Evolutionary conservation across 169 alveolate genomes (phyloP).

Genomic region (Cryptosporidium viatorum): DNA sequence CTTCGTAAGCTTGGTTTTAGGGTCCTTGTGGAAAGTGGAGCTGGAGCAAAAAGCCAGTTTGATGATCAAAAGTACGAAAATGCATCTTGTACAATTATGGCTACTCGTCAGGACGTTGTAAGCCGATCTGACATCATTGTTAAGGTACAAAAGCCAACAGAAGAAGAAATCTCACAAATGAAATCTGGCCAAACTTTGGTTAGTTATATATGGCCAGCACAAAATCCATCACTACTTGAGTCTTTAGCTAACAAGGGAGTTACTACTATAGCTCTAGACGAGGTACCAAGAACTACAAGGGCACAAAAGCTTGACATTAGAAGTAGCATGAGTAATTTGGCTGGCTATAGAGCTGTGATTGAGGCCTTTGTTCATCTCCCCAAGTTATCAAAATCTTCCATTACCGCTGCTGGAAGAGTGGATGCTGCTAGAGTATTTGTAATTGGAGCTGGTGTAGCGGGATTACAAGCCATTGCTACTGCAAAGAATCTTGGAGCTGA

Average conservation of each 20-base stretch:
- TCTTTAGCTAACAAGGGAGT: conserved; percentile 79
- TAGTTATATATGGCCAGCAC: conserved; percentile 87
- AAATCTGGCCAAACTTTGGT: conserved; percentile 82
- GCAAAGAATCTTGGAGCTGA: conserved; percentile 90
- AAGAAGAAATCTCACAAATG: conserved; percentile 80
- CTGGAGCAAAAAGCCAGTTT: conserved; percentile 86
- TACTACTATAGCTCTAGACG: conserved; percentile 90
- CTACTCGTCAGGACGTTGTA: conserved; percentile 78
- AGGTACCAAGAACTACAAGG: conserved; percentile 91
- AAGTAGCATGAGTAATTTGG: conserved; percentile 91
- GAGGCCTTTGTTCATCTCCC: conserved; percentile 92
- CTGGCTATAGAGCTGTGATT: conserved; percentile 94
- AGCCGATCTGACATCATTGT: conserved; percentile 82
- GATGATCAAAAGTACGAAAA: conserved; percentile 82
- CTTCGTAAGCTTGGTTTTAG: conserved; percentile 86
- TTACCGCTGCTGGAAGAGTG: conserved; percentile 93
- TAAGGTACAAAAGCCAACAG: conserved; percentile 84
- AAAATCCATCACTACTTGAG: conserved; percentile 76
- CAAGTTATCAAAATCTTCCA: conserved; percentile 88
- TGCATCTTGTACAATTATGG: conserved; percentile 81
- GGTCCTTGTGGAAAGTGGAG: conserved; percentile 85
- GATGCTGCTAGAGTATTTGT: conserved; percentile 93
- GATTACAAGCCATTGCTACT: conserved; percentile 94
- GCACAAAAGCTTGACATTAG: conserved; percentile 93
- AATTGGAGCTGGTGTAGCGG: conserved; percentile 97